These are phyloP conservation scores for Phoma herbarum DNA, from an alignment of 2,329 filamentous ascomycete genomes.

Conservation along the genomic window DNA sequence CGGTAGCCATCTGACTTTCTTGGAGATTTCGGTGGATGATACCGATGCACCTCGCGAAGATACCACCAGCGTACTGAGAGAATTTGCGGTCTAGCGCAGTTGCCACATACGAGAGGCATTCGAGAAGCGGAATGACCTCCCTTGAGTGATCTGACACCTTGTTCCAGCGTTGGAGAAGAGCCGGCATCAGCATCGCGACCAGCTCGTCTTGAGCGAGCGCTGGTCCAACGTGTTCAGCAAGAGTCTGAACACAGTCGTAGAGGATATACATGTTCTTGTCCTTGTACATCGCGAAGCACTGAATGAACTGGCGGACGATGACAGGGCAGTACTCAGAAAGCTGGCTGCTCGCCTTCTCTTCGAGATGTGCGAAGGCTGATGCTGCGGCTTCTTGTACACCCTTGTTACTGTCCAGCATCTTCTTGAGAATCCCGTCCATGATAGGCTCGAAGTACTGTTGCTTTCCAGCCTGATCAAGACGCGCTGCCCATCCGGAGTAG, in stretches of 20 bases:
- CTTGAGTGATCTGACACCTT: slow-evolving; percentile 86
- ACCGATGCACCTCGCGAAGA: slow-evolving; percentile 87
- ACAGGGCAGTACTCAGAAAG: slow-evolving; percentile 86
- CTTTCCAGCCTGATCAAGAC: slow-evolving; percentile 73
- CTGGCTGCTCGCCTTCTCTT: slow-evolving; percentile 86
- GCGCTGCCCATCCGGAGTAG: slow-evolving; percentile 91
- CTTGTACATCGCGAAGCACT: slow-evolving; percentile 95
- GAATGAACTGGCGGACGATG: slow-evolving; percentile 90
- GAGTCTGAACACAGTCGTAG: slow-evolving; percentile 97
- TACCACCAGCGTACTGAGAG: slow-evolving; percentile 81
- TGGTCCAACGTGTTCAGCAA: slow-evolving; percentile 89
- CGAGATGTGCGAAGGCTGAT: slow-evolving; percentile 93
- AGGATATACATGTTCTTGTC: slow-evolving; percentile 99
- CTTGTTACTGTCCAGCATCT: slow-evolving; percentile 98
- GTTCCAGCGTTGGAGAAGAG: slow-evolving; percentile 87
- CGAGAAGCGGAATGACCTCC: slow-evolving; percentile 93
- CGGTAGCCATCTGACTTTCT: slow-evolving; percentile 74
- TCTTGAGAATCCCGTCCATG: slow-evolving; percentile 93
- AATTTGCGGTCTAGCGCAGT: slow-evolving; percentile 85
- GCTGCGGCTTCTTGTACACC: slow-evolving; percentile 96
- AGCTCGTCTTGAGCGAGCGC: slow-evolving; percentile 81
- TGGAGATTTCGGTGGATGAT: slow-evolving; percentile 93
- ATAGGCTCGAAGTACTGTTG: slow-evolving; percentile 88
- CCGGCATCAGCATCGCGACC: slow-evolving; percentile 89
- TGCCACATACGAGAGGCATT: slow-evolving; percentile 94